These are phyloP conservation scores for Acanthamoeba royreba DNA, from an alignment of 208 protist species.

Conservation along the genomic window DNA sequence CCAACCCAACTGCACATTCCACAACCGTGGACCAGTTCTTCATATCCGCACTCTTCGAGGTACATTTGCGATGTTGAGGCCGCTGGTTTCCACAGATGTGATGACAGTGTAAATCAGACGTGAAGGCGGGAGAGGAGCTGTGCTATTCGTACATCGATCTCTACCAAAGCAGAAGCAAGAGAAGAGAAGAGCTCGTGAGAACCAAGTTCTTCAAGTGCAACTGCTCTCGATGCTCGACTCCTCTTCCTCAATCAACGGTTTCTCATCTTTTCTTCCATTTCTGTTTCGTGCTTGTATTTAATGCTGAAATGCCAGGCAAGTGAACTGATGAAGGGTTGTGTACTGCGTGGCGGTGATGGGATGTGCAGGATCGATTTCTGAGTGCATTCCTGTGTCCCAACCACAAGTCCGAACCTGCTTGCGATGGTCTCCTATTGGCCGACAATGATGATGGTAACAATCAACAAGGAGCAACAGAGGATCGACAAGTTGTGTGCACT, in stretches of 20 bases:
- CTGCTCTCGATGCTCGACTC: not conserved
- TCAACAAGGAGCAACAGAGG: too few relatives aligned
- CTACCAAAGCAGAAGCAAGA: not conserved
- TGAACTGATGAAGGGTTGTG: not conserved
- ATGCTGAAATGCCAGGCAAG: not conserved
- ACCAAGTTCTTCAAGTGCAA: not conserved
- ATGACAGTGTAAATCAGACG: not conserved
- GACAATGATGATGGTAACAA: not conserved
- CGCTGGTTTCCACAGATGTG: not conserved
- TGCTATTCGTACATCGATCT: constrained; percentile 24
- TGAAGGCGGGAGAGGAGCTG: not conserved
- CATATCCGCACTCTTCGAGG: not conserved
- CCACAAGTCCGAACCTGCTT: not conserved
- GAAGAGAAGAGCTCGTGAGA: not conserved
- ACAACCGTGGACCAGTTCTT: not conserved
- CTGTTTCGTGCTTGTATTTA: not conserved
- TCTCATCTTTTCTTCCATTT: not conserved
- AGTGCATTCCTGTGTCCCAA: not conserved
- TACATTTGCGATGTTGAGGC: not conserved
- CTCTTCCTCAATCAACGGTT: not conserved
- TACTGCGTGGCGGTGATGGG: not conserved
- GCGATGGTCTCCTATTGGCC: not conserved
- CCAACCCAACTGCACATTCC: not conserved
- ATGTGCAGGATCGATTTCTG: not conserved
- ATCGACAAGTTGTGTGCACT: not conserved